Base-by-base conservation (phyloP, 2,329 filamentous ascomycete species). In the Thermomyces lanuginosus region DNA sequence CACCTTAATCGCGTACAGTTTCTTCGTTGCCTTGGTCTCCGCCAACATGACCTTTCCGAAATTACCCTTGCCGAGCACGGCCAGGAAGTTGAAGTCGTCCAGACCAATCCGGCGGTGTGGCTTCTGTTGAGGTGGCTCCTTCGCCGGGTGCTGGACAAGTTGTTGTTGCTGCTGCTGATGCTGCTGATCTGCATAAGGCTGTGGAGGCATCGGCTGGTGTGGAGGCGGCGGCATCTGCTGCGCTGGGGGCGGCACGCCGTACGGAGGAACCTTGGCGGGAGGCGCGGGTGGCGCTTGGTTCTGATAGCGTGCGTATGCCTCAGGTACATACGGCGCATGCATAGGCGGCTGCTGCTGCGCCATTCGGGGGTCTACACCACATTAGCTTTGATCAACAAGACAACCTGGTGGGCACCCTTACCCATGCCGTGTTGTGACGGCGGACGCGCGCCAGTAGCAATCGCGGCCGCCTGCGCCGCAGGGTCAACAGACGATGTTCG, bases 11-110 rank as follows among this genome's bases (percentile, higher is more conserved):
- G 89, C 89, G 51, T 95, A 98, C 5, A 98, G 64, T 52, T 86
- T 79, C 54, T 84, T 81, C 6, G 79, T 74, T 29, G 73, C 74
- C 64, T 98, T 98, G 1, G 89, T 92, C 58, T 98, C 91, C 2
- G 89, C 89, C 53, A 98, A 63, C 89, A 98, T 98, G 58, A 98
- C 89, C 58, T 98, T 98, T 53, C 89, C 89, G 49, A 98, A 98
- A 58, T 98, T 98, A 60, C 89, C 89, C 58, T 98, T 98, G 48
- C 89, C 89, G 38, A 98, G 70, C 28, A 98, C 89, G 37, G 91
- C 86, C 38, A 98, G 66, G 68, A 98, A 98, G 53, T 98, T 98
- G 66, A 98, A 98, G 56, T 98, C 84, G 49, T 98, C 91, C 23
- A 98, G 63, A 10, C 89, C 89, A 48, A 98, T 95, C 28, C 86